Evolutionary conservation across 345 rosid species (phyloP), one percentile per base, ranked within the genome.

Genomic region (Salix viminalis): DNA sequence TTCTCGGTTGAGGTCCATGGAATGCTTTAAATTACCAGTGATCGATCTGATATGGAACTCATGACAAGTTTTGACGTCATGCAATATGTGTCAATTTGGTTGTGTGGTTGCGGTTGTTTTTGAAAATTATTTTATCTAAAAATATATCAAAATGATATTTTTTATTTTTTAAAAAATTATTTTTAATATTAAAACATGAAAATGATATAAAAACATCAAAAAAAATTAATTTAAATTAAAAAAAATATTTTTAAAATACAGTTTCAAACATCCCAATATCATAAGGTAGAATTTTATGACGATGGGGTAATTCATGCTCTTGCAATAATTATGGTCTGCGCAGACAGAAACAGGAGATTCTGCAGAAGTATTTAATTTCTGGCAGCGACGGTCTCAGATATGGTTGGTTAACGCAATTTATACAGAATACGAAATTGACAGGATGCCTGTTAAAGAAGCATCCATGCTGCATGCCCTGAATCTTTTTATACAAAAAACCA

Each of bases 71-170:
- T n/a, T 58, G 14, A 24, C 64, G 8, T 8, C 64, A n/a, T 23
- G 4, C 4, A 4, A 58, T 9, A 4, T 0, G 0, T 4, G 34
- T 32, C 5, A 4, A 2, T 32, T 32, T 32, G 34, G 0, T 0
- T 3, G 4, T 32, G 4, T 32, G 0, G 34, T 32, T 32, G 4
- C 0, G 0, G 34, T 3, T 32, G 3, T 32, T 32, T 32, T 32
- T 32, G 0, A 32, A 32, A 32, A 32, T 3, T 2, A 3, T 3
- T 3, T 32, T 32, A 32, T 32, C 34, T 32, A 32, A 0, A 32
- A 32, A 32, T 3, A 32, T 32, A 30, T 30, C 0, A 32, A 32
- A 32, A 32, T 2, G 26, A 24, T 24, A 24, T 24, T n/a, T n/a
- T n/a, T n/a, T n/a, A n/a, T n/a, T n/a, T n/a, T n/a, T n/a, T n/a